A percentile compares a stretch with the other conserved stretches of the same genome.
phyloP scores from a whole-genome alignment of 23 red algal species.

The Chondrus crispus region DNA sequence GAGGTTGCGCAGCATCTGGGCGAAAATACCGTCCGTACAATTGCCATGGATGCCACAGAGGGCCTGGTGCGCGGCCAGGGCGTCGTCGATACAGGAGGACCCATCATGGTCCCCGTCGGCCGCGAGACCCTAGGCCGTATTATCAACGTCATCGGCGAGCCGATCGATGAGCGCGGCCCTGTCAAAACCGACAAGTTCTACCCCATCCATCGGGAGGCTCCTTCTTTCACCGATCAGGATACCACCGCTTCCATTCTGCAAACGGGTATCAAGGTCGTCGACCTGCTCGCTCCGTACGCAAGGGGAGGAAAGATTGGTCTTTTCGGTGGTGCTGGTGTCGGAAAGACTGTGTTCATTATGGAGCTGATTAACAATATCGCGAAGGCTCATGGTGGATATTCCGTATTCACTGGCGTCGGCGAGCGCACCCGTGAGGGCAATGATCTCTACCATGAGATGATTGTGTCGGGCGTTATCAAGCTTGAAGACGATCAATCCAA shows the following conservation, averaged over 20 bases:
- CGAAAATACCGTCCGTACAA: slow-evolving; percentile 95
- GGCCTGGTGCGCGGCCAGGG: slow-evolving; percentile 95
- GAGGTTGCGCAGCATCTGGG: slow-evolving; percentile 99
- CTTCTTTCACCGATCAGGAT: slow-evolving; percentile 91
- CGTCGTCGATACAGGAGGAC: slow-evolving; percentile 84
- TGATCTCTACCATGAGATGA: slow-evolving; percentile 99
- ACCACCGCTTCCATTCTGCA: slow-evolving; percentile 90
- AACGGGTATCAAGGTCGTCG: slow-evolving; percentile 99
- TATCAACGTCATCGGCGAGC: slow-evolving; percentile 99
- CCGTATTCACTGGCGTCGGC: slow-evolving; percentile 98
- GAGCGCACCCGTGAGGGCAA: slow-evolving; percentile 99
- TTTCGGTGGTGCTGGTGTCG: slow-evolving; percentile 99
- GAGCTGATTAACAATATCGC: slow-evolving; percentile 99
- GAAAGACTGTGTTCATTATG: slow-evolving; percentile 99
- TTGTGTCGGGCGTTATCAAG: slow-evolving; percentile 96
- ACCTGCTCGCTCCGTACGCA: slow-evolving; percentile 97
- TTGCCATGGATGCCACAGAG: slow-evolving; percentile 99
- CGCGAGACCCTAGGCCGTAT: slow-evolving; percentile 96
- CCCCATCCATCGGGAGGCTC: slow-evolving; percentile 99
- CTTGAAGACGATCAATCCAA: slow-evolving; percentile 87
- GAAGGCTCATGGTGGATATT: slow-evolving; percentile 99
- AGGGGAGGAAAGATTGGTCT: slow-evolving; percentile 99
- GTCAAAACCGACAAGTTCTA: slow-evolving; percentile 93
- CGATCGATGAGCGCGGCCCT: slow-evolving; percentile 98
- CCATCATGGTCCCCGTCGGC: slow-evolving; percentile 97